These are phyloP conservation scores for Chaetomiaceae sp. DNA, from an alignment of 2,329 filamentous ascomycete species.

Conservation along the genomic window DNA sequence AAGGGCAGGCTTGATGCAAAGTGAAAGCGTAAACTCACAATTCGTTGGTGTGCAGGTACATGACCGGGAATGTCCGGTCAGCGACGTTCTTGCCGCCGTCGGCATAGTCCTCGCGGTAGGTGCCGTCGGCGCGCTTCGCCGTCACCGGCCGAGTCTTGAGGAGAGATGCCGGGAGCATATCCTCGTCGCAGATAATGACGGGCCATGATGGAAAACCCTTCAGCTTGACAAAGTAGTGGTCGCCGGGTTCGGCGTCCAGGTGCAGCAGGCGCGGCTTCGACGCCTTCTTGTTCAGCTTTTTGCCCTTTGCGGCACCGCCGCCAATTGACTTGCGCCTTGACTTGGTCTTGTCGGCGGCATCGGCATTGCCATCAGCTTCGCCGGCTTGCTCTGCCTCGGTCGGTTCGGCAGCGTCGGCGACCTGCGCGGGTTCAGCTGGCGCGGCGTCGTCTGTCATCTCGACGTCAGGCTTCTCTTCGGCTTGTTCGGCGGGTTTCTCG, in stretches of 20 bases:
- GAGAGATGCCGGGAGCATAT: conserved; percentile 80
- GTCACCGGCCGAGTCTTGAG: conserved; percentile 77
- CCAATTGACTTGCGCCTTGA: conserved; percentile 69
- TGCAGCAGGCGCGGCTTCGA: conserved; percentile 68
- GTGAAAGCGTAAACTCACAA: conserved; percentile 64
- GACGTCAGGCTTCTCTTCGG: conserved; percentile 38
- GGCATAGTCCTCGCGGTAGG: conserved; percentile 79
- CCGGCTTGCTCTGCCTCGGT: conserved; percentile 24
- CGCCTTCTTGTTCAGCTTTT: conserved; percentile 83
- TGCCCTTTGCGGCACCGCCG: conserved; percentile 62
- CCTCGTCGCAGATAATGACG: conserved; percentile 87
- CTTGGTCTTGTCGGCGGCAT: conserved; percentile 41
- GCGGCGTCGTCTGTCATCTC: conserved; percentile 71
- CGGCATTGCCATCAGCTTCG: conserved; percentile 22
- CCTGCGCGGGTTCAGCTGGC: conserved; percentile 26
- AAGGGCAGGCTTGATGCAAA: not conserved
- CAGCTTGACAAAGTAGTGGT: conserved; percentile 88
- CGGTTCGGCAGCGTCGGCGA: conserved; percentile 26
- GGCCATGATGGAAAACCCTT: conserved; percentile 96
- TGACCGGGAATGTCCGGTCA: conserved; percentile 86
- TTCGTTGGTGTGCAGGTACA: conserved; percentile 93
- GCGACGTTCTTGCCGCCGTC: conserved; percentile 82
- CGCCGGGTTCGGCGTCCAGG: conserved; percentile 79
- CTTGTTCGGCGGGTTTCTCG: conserved; percentile 20
- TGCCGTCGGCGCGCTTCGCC: conserved; percentile 75